Percentiles rank a stretch among this genome's conserved stretches.
Evolutionary conservation across 768 basidiomycete genomes (phyloP).

Genomic region (Suillus ampliporus): DNA sequence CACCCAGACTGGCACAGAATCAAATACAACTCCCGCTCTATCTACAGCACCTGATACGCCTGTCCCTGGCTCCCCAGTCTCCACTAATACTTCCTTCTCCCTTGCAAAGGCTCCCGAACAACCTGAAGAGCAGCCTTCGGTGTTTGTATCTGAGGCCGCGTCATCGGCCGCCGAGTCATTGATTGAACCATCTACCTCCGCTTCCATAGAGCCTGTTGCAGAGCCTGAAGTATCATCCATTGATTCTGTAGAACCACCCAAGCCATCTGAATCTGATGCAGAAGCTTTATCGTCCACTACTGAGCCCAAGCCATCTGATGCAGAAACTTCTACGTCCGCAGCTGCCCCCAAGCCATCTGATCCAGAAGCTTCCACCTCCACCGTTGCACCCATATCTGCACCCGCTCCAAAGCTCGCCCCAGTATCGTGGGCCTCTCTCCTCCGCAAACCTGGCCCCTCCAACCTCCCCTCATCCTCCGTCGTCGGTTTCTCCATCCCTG

Average conservation of each 20-base stretch:
- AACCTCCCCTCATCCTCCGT: conserved; percentile 72
- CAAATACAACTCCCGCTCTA: conserved; percentile 52
- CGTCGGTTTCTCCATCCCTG: conserved; percentile 77
- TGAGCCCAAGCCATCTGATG: background rate
- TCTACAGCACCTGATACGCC: conserved; percentile 57
- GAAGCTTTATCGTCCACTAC: conserved; percentile 11
- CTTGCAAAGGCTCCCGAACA: conserved; percentile 29
- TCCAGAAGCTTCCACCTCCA: background rate
- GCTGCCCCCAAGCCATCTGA: background rate
- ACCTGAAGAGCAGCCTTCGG: background rate
- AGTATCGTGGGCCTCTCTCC: conserved; percentile 80
- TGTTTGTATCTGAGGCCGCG: background rate
- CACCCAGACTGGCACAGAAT: conserved; percentile 51
- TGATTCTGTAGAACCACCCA: conserved; percentile 18
- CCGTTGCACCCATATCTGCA: conserved; percentile 14
- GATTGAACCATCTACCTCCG: conserved; percentile 9
- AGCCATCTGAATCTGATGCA: background rate
- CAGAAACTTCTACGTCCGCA: conserved; percentile 11
- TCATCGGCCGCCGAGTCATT: background rate
- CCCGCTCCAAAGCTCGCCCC: conserved; percentile 45
- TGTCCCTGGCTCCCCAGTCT: conserved; percentile 58
- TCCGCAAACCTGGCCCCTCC: conserved; percentile 51
- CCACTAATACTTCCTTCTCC: conserved; percentile 66
- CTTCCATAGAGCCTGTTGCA: conserved; percentile 11
- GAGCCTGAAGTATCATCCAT: conserved; percentile 21